These are phyloP conservation scores for Penicillium cosmopolitanum DNA, from an alignment of 495 filamentous ascomycete genomes.

Conservation along the genomic window DNA sequence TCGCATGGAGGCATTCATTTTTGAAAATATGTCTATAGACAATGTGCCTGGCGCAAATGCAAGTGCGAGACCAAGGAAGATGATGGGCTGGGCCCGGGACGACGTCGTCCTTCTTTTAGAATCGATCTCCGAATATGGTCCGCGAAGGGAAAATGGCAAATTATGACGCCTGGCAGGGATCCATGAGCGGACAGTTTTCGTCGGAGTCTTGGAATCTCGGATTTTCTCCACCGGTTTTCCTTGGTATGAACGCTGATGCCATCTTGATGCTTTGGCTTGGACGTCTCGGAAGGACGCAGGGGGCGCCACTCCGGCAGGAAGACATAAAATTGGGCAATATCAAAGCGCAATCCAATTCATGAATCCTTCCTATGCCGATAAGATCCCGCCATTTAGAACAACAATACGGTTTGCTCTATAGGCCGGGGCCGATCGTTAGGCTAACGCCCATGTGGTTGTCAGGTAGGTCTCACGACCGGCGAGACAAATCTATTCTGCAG, in stretches of 20 bases:
- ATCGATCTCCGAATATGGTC: slow-evolving; percentile 2
- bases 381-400: background rate
- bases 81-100: background rate
- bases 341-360: background rate
- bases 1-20: slow-evolving; percentile 4
- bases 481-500: background rate
- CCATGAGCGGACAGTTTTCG: slow-evolving; percentile 3
- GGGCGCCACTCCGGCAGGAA: background rate
- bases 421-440: background rate
- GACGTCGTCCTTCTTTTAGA: slow-evolving; percentile 1
- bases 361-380: background rate
- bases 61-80: background rate
- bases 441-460: slow-evolving; percentile 8
- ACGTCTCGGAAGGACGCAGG: slow-evolving; percentile 4
- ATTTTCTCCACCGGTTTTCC: slow-evolving; percentile 9
- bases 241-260: slow-evolving; percentile 11
- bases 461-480: background rate
- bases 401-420: no score
- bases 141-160: background rate
- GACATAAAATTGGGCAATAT: background rate
- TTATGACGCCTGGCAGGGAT: slow-evolving; percentile 14
- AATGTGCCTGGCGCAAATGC: background rate
- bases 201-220: slow-evolving; percentile 11
- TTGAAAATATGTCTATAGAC: background rate
- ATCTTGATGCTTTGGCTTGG: background rate